phyloP scores from a whole-genome alignment of 139 green algal genomes.

The Zygnema cylindricum region DNA sequence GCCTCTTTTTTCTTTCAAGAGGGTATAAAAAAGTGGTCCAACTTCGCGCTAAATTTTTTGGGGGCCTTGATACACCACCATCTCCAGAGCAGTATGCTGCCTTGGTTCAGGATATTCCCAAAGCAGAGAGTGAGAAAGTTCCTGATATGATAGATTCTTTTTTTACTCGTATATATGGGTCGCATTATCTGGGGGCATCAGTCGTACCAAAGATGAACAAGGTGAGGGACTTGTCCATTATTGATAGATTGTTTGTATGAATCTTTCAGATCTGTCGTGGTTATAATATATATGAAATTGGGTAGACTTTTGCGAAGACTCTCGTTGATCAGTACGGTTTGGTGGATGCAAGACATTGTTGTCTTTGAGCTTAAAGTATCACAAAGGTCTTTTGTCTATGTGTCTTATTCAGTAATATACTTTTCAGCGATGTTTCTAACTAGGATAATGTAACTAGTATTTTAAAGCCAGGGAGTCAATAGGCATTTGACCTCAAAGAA shows the following conservation, averaged over 20 bases:
- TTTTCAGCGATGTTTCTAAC: too few relatives aligned
- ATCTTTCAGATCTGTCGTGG: neutral
- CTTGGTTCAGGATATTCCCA: conserved; percentile 38
- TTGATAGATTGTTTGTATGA: neutral
- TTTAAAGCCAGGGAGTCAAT: too few relatives aligned
- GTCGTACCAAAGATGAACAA: neutral
- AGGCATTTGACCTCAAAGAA: too few relatives aligned
- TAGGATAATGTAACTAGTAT: too few relatives aligned
- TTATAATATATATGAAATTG: neutral
- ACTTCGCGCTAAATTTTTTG: conserved; percentile 6
- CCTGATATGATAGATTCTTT: neutral
- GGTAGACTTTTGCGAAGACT: neutral
- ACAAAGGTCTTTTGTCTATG: too few relatives aligned
- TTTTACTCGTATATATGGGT: neutral
- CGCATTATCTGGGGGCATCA: neutral
- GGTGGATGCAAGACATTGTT: too few relatives aligned
- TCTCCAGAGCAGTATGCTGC: conserved; percentile 14
- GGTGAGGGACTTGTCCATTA: neutral
- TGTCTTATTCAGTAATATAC: too few relatives aligned
- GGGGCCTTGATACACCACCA: neutral
- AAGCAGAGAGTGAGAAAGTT: neutral
- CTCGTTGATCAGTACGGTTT: neutral
- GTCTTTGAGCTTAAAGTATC: too few relatives aligned
- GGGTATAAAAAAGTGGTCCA: conserved; percentile 11
- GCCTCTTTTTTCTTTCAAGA: conserved; percentile 17